Conservation (phyloP, 2,329 filamentous ascomycete species). For the Fusarium marasasianum region DNA sequence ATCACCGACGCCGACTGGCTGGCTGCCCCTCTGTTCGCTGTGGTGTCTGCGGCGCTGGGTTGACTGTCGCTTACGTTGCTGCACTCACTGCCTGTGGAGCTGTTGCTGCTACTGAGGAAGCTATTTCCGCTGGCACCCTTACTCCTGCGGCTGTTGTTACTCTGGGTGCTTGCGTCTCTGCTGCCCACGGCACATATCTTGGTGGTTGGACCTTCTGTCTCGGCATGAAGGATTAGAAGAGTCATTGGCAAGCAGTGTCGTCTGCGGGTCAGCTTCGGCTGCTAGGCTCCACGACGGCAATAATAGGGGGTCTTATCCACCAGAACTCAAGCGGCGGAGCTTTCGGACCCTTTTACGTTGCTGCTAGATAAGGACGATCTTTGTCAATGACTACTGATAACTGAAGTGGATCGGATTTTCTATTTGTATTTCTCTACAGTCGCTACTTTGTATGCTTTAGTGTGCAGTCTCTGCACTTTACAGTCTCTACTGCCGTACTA, state of each 20-base stretch:
- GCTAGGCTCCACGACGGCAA: neutral
- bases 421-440: neutral
- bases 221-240: neutral
- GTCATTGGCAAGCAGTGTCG: neutral
- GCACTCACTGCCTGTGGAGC: neutral
- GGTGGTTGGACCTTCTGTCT: neutral
- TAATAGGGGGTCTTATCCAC: no score
- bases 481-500: neutral
- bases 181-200: neutral
- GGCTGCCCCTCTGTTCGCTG: neutral
- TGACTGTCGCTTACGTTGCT: neutral
- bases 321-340: neutral
- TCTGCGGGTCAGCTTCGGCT: no score
- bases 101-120: neutral
- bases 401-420: no score
- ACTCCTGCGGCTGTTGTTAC: neutral
- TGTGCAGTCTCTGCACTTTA: neutral
- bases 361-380: neutral
- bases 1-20: neutral
- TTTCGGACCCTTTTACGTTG: no score
- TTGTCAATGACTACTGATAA: neutral
- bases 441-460: neutral
- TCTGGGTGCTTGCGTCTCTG: neutral
- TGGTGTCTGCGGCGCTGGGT: neutral
- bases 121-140: neutral